Percentiles rank a stretch among this genome's conserved stretches.
These are phyloP conservation scores for Blastosporella zonata DNA, from an alignment of 1,284 basidiomycete species.

Conservation along the genomic window DNA sequence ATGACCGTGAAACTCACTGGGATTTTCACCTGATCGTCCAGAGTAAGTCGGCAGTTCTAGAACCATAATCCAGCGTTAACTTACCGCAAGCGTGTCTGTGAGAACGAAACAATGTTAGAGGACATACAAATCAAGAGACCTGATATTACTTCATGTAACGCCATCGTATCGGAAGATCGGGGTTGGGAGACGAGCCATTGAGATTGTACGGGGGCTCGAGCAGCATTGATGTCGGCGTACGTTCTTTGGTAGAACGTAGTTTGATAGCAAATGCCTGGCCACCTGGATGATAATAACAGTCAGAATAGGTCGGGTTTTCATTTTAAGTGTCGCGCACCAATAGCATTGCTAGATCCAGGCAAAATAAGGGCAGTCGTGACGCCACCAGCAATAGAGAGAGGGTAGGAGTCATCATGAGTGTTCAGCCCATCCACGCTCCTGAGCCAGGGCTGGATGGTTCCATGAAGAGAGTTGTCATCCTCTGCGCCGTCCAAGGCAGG, in stretches of 20 bases:
- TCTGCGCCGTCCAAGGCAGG: conserved; percentile 40
- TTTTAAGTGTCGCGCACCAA: conserved; percentile 29
- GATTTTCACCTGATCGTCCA: conserved; percentile 40
- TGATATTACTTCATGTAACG: conserved; percentile 53
- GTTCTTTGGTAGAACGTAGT: conserved; percentile 51
- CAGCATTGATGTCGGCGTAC: conserved; percentile 54
- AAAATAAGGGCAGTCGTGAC: conserved; percentile 66
- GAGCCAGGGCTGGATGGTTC: conserved; percentile 57
- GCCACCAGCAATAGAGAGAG: conserved; percentile 57
- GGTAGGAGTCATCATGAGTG: conserved; percentile 59
- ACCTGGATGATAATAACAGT: conserved; percentile 27
- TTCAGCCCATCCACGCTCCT: conserved; percentile 61
- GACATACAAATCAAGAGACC: neutral
- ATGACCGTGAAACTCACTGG: conserved; percentile 27
- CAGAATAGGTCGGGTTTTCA: neutral
- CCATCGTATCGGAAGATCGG: conserved; percentile 41
- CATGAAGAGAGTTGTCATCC: conserved; percentile 54
- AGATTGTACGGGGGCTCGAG: conserved; percentile 53
- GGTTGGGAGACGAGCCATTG: conserved; percentile 37
- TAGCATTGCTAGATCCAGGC: conserved; percentile 45
- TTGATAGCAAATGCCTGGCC: conserved; percentile 71
- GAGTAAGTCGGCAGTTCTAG: neutral
- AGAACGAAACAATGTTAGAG: conserved; percentile 4
- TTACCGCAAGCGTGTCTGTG: conserved; percentile 57
- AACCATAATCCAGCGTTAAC: conserved; percentile 16